Conservation (phyloP, 2,329 filamentous ascomycete genomes). For the Paecilomyces niveus region DNA sequence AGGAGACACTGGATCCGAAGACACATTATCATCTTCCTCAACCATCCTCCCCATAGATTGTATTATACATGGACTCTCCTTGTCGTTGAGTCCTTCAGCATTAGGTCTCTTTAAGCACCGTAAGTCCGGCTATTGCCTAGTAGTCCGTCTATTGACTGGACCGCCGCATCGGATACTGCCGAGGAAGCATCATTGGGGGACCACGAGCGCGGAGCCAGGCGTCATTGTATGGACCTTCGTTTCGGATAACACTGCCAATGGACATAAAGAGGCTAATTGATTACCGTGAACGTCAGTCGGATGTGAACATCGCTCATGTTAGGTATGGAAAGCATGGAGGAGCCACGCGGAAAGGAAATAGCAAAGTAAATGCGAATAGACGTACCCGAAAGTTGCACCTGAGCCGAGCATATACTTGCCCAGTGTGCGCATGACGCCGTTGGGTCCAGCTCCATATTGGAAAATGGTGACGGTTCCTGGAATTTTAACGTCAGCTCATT, state of each 20-base stretch:
- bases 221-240: slow-evolving; percentile 72
- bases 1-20: not conserved
- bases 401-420: slow-evolving; percentile 97
- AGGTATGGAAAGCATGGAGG: slow-evolving; percentile 15
- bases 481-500: slow-evolving; percentile 13
- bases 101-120: not conserved
- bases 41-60: not conserved
- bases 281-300: slow-evolving; percentile 2
- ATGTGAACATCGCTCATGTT: not conserved
- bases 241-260: slow-evolving; percentile 92
- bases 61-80: not conserved
- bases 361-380: slow-evolving; percentile 5
- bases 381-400: slow-evolving; percentile 90
- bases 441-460: slow-evolving; percentile 84
- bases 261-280: slow-evolving; percentile 83
- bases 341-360: slow-evolving; percentile 16
- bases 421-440: slow-evolving; percentile 87
- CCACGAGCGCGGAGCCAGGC: slow-evolving; percentile 69
- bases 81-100: not conserved
- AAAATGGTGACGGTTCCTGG: slow-evolving; percentile 89
- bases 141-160: slow-evolving; percentile 1
- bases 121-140: not conserved
- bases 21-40: not conserved
- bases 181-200: slow-evolving; percentile 62
- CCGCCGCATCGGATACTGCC: slow-evolving; percentile 31